Evolutionary conservation across 2,329 filamentous ascomycete genomes (phyloP).

Genomic region (Pseudogymnoascus destructans): DNA sequence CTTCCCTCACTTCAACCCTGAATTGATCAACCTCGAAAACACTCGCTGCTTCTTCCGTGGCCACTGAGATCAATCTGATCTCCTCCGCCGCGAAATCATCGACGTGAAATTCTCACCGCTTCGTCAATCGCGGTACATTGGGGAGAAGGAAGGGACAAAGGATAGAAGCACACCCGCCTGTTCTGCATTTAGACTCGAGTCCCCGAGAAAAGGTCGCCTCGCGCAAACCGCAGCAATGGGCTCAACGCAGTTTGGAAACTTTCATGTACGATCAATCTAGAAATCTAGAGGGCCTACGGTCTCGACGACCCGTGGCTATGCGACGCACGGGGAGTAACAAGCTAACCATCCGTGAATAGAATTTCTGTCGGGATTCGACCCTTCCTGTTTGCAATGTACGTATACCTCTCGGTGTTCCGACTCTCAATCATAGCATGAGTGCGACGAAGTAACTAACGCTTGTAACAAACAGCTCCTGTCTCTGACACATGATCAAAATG

Average conservation of each 20-base stretch:
- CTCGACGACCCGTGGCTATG: background rate
- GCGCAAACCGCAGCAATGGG: constrained; percentile 27
- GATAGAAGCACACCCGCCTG: constrained; percentile 1
- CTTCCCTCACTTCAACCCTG: constrained; percentile 1
- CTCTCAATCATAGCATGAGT: background rate
- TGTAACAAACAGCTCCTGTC: constrained; percentile 50
- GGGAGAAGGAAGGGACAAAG: background rate
- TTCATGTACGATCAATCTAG: constrained; percentile 33
- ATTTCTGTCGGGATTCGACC: constrained; percentile 74
- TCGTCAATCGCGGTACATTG: constrained; percentile 1
- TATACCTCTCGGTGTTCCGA: constrained; percentile 19
- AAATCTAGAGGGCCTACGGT: background rate
- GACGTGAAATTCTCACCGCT: background rate
- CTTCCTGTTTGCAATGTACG: constrained; percentile 75
- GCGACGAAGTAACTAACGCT: background rate
- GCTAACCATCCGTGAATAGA: constrained; percentile 33
- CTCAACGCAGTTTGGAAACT: constrained; percentile 44
- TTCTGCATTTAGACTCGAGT: constrained; percentile 5
- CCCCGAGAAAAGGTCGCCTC: background rate
- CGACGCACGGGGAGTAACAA: background rate
- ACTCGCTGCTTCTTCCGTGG: background rate
- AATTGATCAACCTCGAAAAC: constrained; percentile 3
- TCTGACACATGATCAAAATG: constrained; percentile 42
- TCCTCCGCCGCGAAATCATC: background rate
- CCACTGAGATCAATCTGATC: background rate